Conservation (phyloP, 768 basidiomycete genomes). For the Naganishia randhawae region DNA sequence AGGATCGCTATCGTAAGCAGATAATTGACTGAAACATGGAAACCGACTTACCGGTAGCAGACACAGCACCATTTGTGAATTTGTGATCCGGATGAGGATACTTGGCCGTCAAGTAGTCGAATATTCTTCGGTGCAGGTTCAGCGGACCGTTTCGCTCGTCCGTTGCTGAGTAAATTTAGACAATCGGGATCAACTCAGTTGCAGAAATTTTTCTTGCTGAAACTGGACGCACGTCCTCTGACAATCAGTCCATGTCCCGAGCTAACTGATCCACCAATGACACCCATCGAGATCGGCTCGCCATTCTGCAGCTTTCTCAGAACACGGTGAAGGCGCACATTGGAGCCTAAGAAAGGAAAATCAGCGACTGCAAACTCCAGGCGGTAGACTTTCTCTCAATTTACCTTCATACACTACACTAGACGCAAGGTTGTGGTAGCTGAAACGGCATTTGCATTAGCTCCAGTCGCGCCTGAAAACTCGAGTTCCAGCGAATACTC, state of each 20-base stretch:
- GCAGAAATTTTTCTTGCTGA: not conserved
- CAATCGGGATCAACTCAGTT: not conserved
- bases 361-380: not conserved
- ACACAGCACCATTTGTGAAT: constrained; percentile 44
- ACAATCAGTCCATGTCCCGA: constrained; percentile 21
- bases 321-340: constrained; percentile 9
- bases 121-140: constrained; percentile 19
- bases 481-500: not conserved
- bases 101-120: constrained; percentile 17
- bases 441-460: not conserved
- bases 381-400: not conserved
- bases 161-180: not conserved
- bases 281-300: constrained; percentile 18
- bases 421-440: constrained; percentile 19
- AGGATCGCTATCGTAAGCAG: not conserved
- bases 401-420: constrained; percentile 21
- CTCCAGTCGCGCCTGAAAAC: not conserved
- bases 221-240: not conserved
- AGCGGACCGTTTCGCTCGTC: not conserved
- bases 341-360: not conserved
- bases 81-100: constrained; percentile 31
- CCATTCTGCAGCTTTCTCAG: constrained; percentile 15
- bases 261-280: constrained; percentile 20
- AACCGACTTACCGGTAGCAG: constrained; percentile 34
- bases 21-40: not conserved